phyloP scores from a whole-genome alignment of 73 alveolate genomes.

The Paramecium bursaria region DNA sequence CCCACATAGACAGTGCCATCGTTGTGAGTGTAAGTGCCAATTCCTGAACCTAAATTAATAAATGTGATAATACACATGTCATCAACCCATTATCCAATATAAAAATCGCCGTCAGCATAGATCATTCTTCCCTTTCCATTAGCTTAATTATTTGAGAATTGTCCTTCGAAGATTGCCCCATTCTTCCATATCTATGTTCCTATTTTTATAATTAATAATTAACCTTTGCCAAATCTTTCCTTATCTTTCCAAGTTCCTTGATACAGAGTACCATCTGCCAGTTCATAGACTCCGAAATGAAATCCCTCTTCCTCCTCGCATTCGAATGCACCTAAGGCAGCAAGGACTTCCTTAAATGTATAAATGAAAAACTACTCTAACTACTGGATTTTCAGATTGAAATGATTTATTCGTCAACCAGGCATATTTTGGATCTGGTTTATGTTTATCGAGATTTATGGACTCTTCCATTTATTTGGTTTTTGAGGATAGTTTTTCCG shows the following conservation, averaged over 20 bases:
- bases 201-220: constrained; percentile 36
- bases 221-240: constrained; percentile 73
- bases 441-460: constrained; percentile 8
- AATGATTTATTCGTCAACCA: constrained; percentile 1
- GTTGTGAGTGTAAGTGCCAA: constrained; percentile 67
- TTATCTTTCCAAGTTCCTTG: constrained; percentile 72
- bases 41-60: constrained; percentile 63
- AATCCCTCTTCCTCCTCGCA: constrained; percentile 48
- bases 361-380: background rate
- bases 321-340: constrained; percentile 4
- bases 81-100: constrained; percentile 83
- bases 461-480: constrained; percentile 52
- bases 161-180: constrained; percentile 65
- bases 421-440: constrained; percentile 29
- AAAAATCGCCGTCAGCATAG: constrained; percentile 79
- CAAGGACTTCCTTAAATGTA: constrained; percentile 21
- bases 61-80: constrained; percentile 64
- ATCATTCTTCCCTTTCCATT: constrained; percentile 89
- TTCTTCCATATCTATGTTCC: constrained; percentile 37
- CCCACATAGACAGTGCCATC: constrained; percentile 71
- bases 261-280: constrained; percentile 69
- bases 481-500: constrained; percentile 7
- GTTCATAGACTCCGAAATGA: constrained; percentile 57
- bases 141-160: constrained; percentile 74
- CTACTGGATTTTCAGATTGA: background rate